phyloP scores from a whole-genome alignment of 2,329 filamentous ascomycete species.

The Alternaria sp. region DNA sequence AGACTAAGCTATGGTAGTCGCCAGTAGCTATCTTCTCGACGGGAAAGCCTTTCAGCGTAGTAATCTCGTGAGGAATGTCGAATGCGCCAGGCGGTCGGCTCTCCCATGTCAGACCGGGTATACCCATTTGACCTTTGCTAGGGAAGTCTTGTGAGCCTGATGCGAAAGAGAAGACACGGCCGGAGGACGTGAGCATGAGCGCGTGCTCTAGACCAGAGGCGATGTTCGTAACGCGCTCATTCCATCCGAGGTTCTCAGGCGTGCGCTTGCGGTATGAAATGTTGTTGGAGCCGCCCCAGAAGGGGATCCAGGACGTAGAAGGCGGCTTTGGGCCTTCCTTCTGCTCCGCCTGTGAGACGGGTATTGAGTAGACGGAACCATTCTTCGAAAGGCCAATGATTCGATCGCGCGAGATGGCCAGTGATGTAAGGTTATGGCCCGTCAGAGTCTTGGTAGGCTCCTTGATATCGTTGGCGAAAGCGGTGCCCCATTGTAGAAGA shows the following conservation, averaged over 20 bases:
- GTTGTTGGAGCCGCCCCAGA: slow-evolving; percentile 69
- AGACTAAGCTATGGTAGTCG: slow-evolving; percentile 82
- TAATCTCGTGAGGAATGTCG: slow-evolving; percentile 83
- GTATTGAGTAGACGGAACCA: slow-evolving; percentile 85
- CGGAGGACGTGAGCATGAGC: slow-evolving; percentile 81
- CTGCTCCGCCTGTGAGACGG: slow-evolving; percentile 78
- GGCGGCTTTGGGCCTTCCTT: slow-evolving; percentile 67
- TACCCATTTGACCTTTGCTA: slow-evolving; percentile 82
- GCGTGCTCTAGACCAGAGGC: slow-evolving; percentile 84
- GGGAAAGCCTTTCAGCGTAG: slow-evolving; percentile 72
- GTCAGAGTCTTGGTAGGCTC: slow-evolving; percentile 75
- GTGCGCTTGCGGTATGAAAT: slow-evolving; percentile 78
- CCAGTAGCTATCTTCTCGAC: slow-evolving; percentile 81
- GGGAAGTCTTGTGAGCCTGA: slow-evolving; percentile 81
- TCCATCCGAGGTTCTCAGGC: slow-evolving; percentile 69
- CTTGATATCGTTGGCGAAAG: slow-evolving; percentile 70
- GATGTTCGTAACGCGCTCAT: slow-evolving; percentile 78
- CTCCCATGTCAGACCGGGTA: slow-evolving; percentile 82
- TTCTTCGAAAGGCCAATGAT: slow-evolving; percentile 78
- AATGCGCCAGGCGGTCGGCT: slow-evolving; percentile 79
- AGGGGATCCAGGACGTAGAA: slow-evolving; percentile 76
- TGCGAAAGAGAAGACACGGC: slow-evolving; percentile 88
- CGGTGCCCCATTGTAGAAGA: slow-evolving; percentile 88
- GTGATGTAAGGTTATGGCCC: slow-evolving; percentile 80
- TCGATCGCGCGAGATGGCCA: slow-evolving; percentile 81